phyloP scores from a whole-genome alignment of 2,329 filamentous ascomycete species.

The Verticillium longisporum region DNA sequence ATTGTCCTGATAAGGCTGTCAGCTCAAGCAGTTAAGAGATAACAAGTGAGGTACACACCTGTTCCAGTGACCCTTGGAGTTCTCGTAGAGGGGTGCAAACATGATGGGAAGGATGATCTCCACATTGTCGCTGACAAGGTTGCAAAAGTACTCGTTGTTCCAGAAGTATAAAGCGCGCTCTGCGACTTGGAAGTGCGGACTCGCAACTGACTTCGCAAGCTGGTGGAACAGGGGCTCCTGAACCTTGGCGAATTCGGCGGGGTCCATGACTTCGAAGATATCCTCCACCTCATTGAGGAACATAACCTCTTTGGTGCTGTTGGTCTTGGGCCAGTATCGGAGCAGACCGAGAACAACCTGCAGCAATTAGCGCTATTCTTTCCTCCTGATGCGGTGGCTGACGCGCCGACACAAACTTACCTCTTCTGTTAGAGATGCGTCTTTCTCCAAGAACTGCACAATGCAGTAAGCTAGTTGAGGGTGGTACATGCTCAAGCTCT shows the following conservation, averaged over 20 bases:
- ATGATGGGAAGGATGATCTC: slow-evolving; percentile 98
- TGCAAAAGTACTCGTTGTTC: slow-evolving; percentile 99
- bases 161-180: slow-evolving; percentile 98
- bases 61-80: slow-evolving; percentile 99
- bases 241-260: slow-evolving; percentile 95
- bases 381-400: slow-evolving; percentile 3
- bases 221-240: slow-evolving; percentile 97
- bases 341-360: slow-evolving; percentile 89
- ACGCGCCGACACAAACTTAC: slow-evolving; percentile 37
- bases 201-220: slow-evolving; percentile 94
- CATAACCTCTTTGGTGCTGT: slow-evolving; percentile 99
- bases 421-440: slow-evolving; percentile 94
- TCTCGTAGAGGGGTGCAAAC: slow-evolving; percentile 97
- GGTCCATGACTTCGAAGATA: slow-evolving; percentile 99
- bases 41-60: slow-evolving; percentile 48
- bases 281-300: slow-evolving; percentile 98
- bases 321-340: slow-evolving; percentile 98
- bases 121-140: slow-evolving; percentile 96
- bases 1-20: slow-evolving; percentile 62
- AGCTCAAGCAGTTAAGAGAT: no score
- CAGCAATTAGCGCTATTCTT: slow-evolving; percentile 2
- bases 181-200: slow-evolving; percentile 97
- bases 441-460: slow-evolving; percentile 97
- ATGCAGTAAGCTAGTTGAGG: slow-evolving; percentile 98
- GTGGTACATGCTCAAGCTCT: slow-evolving; percentile 99